phyloP scores from a whole-genome alignment of 495 filamentous ascomycete genomes.

The Neurospora sp. region DNA sequence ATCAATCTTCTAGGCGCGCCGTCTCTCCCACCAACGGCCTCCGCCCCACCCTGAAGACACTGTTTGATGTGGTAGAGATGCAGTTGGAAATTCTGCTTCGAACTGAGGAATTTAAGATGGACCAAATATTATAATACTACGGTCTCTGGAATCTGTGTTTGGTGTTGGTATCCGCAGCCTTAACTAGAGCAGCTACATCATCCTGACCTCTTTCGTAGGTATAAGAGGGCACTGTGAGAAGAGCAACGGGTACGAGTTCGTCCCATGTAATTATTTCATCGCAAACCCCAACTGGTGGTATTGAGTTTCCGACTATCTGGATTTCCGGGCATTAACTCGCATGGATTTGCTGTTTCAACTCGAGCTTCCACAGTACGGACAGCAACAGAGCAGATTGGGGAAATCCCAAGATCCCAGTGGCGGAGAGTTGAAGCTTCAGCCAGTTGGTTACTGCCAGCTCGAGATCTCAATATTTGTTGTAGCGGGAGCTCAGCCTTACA shows the following conservation, averaged over 20 bases:
- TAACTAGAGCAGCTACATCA: background rate
- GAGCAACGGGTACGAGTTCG: background rate
- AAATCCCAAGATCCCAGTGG: background rate
- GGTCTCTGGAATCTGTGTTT: background rate
- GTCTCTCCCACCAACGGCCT: background rate
- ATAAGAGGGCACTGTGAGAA: background rate
- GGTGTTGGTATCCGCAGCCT: background rate
- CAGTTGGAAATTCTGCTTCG: too few relatives aligned
- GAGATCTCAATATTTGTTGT: background rate
- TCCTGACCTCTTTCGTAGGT: background rate
- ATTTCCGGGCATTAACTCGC: background rate
- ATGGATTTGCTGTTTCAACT: background rate
- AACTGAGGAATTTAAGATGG: too few relatives aligned
- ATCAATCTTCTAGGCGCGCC: background rate
- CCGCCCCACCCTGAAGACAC: background rate
- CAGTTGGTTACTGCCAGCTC: background rate
- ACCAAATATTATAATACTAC: background rate
- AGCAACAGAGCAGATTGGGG: background rate
- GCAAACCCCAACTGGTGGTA: background rate
- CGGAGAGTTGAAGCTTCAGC: background rate
- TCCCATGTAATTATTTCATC: background rate
- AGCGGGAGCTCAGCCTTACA: background rate
- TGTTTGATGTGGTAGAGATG: background rate
- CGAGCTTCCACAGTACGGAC: background rate
- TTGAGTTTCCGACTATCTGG: background rate